These are phyloP conservation scores for Nemania bipapillata DNA, from an alignment of 2,329 filamentous ascomycete genomes.

Conservation along the genomic window DNA sequence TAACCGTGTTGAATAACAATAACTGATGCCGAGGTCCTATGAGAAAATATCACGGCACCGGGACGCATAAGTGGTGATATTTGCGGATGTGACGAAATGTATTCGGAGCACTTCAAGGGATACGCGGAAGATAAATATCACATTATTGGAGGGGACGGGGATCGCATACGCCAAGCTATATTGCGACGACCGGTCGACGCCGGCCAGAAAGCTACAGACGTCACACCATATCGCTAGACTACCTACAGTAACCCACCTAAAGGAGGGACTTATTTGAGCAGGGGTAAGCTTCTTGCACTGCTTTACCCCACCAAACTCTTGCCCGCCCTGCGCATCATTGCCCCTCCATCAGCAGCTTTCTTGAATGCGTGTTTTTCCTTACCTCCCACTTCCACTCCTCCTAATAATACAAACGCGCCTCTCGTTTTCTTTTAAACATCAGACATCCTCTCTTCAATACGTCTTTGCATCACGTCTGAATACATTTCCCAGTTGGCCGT, in stretches of 20 bases:
- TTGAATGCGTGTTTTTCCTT: conserved; percentile 45
- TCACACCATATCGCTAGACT: conserved; percentile 26
- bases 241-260: too few relatives aligned
- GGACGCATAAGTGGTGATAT: conserved; percentile 1
- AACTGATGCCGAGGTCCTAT: conserved; percentile 28
- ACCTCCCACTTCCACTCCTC: conserved; percentile 34
- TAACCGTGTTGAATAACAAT: conserved; percentile 10
- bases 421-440: conserved; percentile 36
- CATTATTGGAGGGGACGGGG: background rate
- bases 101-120: conserved; percentile 21
- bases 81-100: conserved; percentile 31
- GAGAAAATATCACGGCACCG: conserved; percentile 27
- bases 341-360: conserved; percentile 43
- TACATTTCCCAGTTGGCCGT: conserved; percentile 30
- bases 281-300: conserved; percentile 27
- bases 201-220: conserved; percentile 21
- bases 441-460: conserved; percentile 28
- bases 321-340: conserved; percentile 28
- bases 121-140: background rate
- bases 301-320: conserved; percentile 41
- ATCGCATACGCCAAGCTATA: conserved; percentile 8
- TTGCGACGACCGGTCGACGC: conserved; percentile 23
- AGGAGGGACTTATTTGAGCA: background rate
- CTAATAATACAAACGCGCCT: conserved; percentile 29
- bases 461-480: conserved; percentile 26